These are phyloP conservation scores for Tylopilus intermedius DNA, from an alignment of 768 basidiomycete species.

Conservation along the genomic window DNA sequence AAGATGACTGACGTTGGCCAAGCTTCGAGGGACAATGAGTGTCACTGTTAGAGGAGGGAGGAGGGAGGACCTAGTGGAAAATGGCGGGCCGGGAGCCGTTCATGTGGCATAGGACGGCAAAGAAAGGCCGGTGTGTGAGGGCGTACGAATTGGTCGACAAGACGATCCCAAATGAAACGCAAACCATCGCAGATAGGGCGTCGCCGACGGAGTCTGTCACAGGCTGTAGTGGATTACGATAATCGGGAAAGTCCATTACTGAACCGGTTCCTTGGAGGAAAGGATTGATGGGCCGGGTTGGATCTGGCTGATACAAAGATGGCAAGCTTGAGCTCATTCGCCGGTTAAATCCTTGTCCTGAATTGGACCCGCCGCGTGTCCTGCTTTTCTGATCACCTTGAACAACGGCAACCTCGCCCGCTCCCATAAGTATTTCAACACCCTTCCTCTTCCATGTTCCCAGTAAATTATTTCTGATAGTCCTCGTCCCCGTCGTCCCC, in stretches of 20 bases:
- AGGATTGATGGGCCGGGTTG: background rate
- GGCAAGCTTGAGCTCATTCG: background rate
- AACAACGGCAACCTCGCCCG: conserved; percentile 19
- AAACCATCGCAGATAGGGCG: conserved; percentile 27
- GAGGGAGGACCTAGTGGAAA: too few relatives aligned
- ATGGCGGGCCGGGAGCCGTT: background rate
- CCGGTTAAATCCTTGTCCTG: conserved; percentile 24
- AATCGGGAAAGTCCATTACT: conserved; percentile 15
- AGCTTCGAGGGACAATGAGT: background rate
- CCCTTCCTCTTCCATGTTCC: conserved; percentile 23
- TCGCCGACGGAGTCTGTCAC: conserved; percentile 18
- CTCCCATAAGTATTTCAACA: conserved; percentile 30
- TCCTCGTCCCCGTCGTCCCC: conserved; percentile 5
- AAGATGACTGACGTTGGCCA: background rate
- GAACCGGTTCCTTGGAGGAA: conserved; percentile 17
- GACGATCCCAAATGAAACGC: conserved; percentile 30
- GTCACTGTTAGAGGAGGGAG: background rate
- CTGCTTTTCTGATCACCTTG: conserved; percentile 23
- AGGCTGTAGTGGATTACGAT: background rate
- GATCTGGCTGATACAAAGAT: conserved; percentile 14
- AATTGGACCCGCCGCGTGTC: conserved; percentile 26
- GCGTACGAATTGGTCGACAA: conserved; percentile 16
- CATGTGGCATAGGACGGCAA: conserved; percentile 17
- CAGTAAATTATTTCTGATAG: conserved; percentile 28
- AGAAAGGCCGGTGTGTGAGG: conserved; percentile 26